phyloP scores from a whole-genome alignment of 2,329 filamentous ascomycete genomes.

The Epichloe scottii region DNA sequence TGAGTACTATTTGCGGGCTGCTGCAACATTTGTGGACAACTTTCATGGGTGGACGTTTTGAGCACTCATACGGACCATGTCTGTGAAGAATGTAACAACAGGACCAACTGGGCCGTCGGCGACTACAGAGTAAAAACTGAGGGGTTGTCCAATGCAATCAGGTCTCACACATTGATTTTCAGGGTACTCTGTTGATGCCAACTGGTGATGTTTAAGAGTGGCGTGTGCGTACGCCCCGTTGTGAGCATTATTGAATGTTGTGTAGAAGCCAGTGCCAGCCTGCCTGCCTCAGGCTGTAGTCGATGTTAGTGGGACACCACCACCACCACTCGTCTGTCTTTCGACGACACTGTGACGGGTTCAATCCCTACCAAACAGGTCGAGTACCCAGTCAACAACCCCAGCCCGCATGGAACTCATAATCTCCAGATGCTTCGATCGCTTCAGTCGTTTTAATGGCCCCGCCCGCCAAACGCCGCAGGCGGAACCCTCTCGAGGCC shows the following conservation, averaged over 20 bases:
- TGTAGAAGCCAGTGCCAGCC: too few species aligned
- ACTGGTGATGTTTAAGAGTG: too few species aligned
- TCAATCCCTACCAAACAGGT: not conserved
- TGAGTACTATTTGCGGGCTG: conserved; percentile 52
- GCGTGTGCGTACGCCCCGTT: too few species aligned
- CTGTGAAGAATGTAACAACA: not conserved
- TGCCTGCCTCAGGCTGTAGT: too few species aligned
- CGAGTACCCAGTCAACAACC: not conserved
- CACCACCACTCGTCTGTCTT: not conserved
- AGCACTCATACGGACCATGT: not conserved
- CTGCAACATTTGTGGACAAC: conserved; percentile 59
- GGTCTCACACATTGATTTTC: too few species aligned
- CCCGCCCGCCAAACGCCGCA: conserved; percentile 45
- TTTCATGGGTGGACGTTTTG: conserved; percentile 53
- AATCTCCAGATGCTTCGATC: conserved; percentile 16
- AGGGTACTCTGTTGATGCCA: too few species aligned
- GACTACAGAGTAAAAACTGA: too few species aligned
- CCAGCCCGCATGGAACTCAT: conserved; percentile 12
- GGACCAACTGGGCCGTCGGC: too few species aligned
- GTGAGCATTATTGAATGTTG: too few species aligned
- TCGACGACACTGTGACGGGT: not conserved
- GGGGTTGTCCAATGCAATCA: too few species aligned
- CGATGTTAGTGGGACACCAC: too few species aligned
- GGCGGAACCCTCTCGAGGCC: conserved; percentile 39
- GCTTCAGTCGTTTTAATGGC: conserved; percentile 34